Conservation (phyloP, 495 filamentous ascomycete species). For the Lasiosphaeria hispida region DNA sequence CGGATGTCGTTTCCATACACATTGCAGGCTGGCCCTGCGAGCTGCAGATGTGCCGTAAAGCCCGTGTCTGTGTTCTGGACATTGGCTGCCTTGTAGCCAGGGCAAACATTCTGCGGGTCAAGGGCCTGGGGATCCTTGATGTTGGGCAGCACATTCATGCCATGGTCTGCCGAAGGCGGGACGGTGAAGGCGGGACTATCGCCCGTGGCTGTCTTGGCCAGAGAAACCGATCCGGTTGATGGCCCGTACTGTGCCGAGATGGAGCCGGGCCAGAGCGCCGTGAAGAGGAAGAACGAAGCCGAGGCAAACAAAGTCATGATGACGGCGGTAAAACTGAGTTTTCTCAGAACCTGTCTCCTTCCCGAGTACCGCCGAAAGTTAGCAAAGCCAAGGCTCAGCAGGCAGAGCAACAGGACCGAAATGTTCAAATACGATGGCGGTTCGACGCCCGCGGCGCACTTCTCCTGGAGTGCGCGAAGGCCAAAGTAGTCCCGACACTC, state of each 20-base stretch:
- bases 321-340: constrained; percentile 1
- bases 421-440: neutral
- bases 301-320: constrained; percentile 24
- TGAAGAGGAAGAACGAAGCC: constrained; percentile 16
- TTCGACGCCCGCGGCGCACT: neutral
- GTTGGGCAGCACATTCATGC: constrained; percentile 63
- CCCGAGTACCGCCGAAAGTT: neutral
- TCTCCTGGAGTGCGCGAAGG: neutral
- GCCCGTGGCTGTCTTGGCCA: neutral
- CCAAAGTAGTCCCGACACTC: neutral
- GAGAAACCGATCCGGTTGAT: neutral
- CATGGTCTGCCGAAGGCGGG: constrained; percentile 55
- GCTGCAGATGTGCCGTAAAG: constrained; percentile 60
- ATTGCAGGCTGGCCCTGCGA: constrained; percentile 69
- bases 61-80: constrained; percentile 47
- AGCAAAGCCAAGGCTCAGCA: neutral
- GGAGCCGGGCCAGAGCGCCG: constrained; percentile 4
- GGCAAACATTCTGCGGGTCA: constrained; percentile 69
- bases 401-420: constrained; percentile 5
- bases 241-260: neutral
- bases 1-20: constrained; percentile 70
- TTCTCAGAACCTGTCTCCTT: neutral
- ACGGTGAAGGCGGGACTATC: constrained; percentile 34
- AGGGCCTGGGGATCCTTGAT: constrained; percentile 69
- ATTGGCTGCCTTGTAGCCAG: constrained; percentile 70